phyloP scores from a whole-genome alignment of 139 green algal genomes.

The Astrephomene gubernaculifera region DNA sequence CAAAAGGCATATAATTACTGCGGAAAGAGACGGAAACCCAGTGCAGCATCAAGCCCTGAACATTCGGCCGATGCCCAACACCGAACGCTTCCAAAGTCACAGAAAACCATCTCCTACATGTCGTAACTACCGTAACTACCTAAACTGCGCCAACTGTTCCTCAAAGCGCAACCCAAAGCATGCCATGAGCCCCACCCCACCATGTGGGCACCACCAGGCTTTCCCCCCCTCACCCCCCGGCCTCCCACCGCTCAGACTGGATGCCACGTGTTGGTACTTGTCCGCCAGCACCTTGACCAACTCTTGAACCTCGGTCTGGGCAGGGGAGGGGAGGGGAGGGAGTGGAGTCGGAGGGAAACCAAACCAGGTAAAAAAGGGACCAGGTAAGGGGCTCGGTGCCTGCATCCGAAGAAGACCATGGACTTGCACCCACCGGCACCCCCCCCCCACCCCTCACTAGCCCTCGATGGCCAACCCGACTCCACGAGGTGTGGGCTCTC shows the following conservation, averaged over 20 bases:
- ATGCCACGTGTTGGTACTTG: conserved; percentile 66
- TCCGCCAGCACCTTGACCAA: conserved; percentile 72
- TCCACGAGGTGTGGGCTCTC: neutral
- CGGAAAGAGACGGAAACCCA: too few relatives aligned
- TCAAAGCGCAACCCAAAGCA: too few relatives aligned
- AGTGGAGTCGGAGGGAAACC: neutral
- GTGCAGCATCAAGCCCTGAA: too few relatives aligned
- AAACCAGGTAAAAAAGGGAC: neutral
- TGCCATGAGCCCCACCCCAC: neutral
- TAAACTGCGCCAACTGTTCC: too few relatives aligned
- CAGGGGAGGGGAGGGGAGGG: neutral
- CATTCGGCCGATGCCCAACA: too few relatives aligned
- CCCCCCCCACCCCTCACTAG: neutral
- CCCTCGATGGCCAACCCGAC: neutral
- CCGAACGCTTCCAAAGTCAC: too few relatives aligned
- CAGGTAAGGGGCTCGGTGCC: neutral
- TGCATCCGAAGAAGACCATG: neutral
- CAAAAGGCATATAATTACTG: too few relatives aligned
- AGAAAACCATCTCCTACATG: too few relatives aligned
- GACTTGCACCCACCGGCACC: neutral
- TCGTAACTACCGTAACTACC: too few relatives aligned
- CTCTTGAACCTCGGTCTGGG: conserved; percentile 57
- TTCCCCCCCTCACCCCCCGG: neutral
- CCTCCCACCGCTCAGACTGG: conserved; percentile 65
- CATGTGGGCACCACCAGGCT: neutral